Percentiles rank a stretch among this genome's conserved stretches.
phyloP scores from a whole-genome alignment of 805 yeast genomes.

The Starmerella khaoyaiensis region DNA sequence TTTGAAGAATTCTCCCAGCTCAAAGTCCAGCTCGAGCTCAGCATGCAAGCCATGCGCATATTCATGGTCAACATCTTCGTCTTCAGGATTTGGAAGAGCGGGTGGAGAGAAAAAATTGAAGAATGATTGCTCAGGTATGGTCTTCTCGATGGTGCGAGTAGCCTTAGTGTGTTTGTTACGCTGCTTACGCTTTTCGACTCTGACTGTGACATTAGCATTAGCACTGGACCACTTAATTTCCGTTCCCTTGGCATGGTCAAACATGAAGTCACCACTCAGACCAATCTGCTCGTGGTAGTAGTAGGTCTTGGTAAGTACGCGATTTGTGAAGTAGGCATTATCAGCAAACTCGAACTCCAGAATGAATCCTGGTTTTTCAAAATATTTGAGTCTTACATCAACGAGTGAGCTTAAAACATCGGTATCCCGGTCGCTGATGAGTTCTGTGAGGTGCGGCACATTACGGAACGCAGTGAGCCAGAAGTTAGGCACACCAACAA shows the following conservation, averaged over 20 bases:
- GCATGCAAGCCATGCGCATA: constrained; percentile 66
- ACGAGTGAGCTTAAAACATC: constrained; percentile 59
- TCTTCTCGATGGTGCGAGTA: constrained; percentile 87
- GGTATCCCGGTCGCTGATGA: constrained; percentile 78
- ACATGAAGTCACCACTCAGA: constrained; percentile 88
- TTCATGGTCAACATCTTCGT: constrained; percentile 43
- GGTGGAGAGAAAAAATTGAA: constrained; percentile 96
- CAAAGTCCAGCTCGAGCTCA: constrained; percentile 81
- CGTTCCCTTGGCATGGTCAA: constrained; percentile 90
- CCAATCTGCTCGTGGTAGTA: constrained; percentile 90
- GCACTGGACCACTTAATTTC: constrained; percentile 72
- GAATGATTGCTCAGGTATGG: constrained; percentile 88
- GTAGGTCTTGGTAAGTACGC: constrained; percentile 66
- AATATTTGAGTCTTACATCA: constrained; percentile 67
- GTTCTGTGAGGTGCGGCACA: constrained; percentile 63
- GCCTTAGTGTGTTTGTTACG: constrained; percentile 93
- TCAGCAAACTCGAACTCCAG: constrained; percentile 66
- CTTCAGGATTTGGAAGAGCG: constrained; percentile 49
- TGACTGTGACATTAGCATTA: constrained; percentile 71
- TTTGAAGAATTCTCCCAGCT: constrained; percentile 89
- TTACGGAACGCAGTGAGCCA: constrained; percentile 95
- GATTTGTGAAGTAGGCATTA: constrained; percentile 68
- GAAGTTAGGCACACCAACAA: constrained; percentile 79
- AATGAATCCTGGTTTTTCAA: constrained; percentile 74
- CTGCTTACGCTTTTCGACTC: constrained; percentile 89